These are phyloP conservation scores for Eucalyptus fibrosa DNA, from an alignment of 345 rosid genomes.

Conservation along the genomic window DNA sequence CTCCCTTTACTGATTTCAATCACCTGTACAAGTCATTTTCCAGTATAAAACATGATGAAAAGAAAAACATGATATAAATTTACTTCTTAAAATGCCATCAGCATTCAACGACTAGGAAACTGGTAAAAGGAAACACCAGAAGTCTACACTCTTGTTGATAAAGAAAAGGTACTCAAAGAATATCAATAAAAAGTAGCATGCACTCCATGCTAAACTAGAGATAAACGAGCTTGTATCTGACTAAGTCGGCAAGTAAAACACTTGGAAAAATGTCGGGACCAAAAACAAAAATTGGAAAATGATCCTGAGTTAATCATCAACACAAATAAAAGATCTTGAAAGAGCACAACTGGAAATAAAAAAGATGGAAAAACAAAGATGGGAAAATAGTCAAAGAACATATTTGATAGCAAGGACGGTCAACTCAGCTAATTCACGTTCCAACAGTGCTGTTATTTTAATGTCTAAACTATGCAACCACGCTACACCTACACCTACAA, in stretches of 20 bases:
- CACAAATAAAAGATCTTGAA: not conserved
- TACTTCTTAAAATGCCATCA: not conserved
- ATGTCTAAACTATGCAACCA: not conserved
- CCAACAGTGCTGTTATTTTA: not conserved
- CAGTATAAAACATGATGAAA: not conserved
- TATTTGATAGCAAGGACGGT: not conserved
- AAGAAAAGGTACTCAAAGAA: not conserved
- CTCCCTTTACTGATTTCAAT: constrained; percentile 91
- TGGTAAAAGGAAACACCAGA: not conserved
- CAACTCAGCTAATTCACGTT: not conserved
- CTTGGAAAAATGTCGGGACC: not conserved
- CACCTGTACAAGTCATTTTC: constrained; percentile 34
- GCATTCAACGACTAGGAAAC: not conserved
- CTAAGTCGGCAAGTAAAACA: not conserved
- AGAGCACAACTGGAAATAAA: not conserved
- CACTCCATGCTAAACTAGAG: not conserved
- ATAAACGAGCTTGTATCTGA: not conserved
- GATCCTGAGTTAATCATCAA: not conserved
- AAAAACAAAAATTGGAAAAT: not conserved
- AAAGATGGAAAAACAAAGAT: not conserved
- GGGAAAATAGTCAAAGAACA: not conserved
- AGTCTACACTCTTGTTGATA: not conserved
- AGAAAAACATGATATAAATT: not conserved
- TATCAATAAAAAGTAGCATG: not conserved
- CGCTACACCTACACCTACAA: not conserved